Conservation (phyloP, 2,329 filamentous ascomycete species). For the Talaromyces sp. region DNA sequence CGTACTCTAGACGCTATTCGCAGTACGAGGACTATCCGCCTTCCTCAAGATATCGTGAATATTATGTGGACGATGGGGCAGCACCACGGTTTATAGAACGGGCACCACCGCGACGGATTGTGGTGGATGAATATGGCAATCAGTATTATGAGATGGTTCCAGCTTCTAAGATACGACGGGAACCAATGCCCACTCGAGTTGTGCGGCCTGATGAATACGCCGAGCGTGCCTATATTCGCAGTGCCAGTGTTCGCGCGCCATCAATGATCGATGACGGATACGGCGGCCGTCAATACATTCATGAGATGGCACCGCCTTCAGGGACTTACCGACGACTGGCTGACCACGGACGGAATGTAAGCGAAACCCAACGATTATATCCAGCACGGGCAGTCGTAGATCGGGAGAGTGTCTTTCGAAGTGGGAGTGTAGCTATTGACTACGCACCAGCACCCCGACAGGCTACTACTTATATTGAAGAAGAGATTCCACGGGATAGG, state of each 20-base stretch:
- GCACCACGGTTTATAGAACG: slow-evolving; percentile 50
- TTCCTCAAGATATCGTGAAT: slow-evolving; percentile 36
- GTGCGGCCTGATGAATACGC: slow-evolving; percentile 34
- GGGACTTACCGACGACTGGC: slow-evolving; percentile 39
- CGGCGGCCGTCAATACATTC: slow-evolving; percentile 38
- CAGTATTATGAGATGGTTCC: slow-evolving; percentile 64
- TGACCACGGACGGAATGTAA: slow-evolving; percentile 33
- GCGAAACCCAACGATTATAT: slow-evolving; percentile 33
- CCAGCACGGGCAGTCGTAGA: slow-evolving; percentile 30
- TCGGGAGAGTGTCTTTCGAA: slow-evolving; percentile 35
- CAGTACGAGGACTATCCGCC: slow-evolving; percentile 37
- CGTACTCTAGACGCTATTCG: slow-evolving; percentile 34
- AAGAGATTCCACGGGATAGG: slow-evolving; percentile 60
- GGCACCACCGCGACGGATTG: slow-evolving; percentile 62
- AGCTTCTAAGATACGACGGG: slow-evolving; percentile 33
- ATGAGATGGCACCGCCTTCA: slow-evolving; percentile 46
- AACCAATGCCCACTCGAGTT: slow-evolving; percentile 32
- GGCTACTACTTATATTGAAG: slow-evolving; percentile 54
- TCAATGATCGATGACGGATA: slow-evolving; percentile 45
- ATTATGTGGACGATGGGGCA: slow-evolving; percentile 44
- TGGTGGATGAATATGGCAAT: slow-evolving; percentile 79
- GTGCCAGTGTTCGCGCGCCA: slow-evolving; percentile 37
- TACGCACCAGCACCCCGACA: slow-evolving; percentile 34
- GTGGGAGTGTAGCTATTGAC: slow-evolving; percentile 42
- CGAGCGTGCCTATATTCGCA: slow-evolving; percentile 30